phyloP scores from a whole-genome alignment of 352 stramenopile genomes.

The Phytophthora agathidicida region DNA sequence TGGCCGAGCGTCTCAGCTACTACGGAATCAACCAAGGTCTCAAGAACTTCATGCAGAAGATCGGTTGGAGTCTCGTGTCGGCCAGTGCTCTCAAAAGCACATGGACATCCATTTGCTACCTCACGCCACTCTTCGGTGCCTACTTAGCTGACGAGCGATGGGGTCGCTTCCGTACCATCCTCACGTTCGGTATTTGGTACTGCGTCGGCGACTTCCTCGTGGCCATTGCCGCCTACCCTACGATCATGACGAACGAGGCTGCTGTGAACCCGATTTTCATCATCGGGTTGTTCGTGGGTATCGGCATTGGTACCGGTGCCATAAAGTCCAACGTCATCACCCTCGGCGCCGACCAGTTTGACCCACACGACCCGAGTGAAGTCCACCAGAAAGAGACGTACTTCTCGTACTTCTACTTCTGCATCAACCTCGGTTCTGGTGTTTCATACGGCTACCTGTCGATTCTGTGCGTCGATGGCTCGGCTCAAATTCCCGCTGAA shows the following conservation, averaged over 20 bases:
- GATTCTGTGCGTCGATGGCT: slow-evolving; percentile 79
- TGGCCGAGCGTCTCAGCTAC: slow-evolving; percentile 74
- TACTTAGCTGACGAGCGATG: slow-evolving; percentile 68
- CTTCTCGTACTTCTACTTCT: slow-evolving; percentile 88
- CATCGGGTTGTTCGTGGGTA: slow-evolving; percentile 57
- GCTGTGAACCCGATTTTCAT: slow-evolving; percentile 57
- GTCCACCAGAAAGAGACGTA: slow-evolving; percentile 63
- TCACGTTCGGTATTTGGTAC: slow-evolving; percentile 63
- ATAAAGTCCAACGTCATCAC: slow-evolving; percentile 76
- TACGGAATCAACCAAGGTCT: slow-evolving; percentile 85
- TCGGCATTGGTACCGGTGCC: slow-evolving; percentile 47
- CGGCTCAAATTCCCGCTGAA: slow-evolving; percentile 59
- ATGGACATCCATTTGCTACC: slow-evolving; percentile 72
- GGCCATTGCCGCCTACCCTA: slow-evolving; percentile 50
- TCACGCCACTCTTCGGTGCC: slow-evolving; percentile 62
- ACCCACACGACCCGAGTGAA: slow-evolving; percentile 52
- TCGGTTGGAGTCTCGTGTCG: slow-evolving; percentile 63
- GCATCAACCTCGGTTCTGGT: slow-evolving; percentile 71
- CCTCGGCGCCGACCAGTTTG: slow-evolving; percentile 66
- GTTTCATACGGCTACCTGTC: slow-evolving; percentile 85
- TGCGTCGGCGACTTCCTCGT: slow-evolving; percentile 61
- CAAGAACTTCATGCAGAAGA: slow-evolving; percentile 80
- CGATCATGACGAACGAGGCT: slow-evolving; percentile 38
- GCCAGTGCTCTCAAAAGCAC: too few species aligned
- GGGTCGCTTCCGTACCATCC: slow-evolving; percentile 67